phyloP scores from a whole-genome alignment of 78 protist genomes.

The Guillardia theta region DNA sequence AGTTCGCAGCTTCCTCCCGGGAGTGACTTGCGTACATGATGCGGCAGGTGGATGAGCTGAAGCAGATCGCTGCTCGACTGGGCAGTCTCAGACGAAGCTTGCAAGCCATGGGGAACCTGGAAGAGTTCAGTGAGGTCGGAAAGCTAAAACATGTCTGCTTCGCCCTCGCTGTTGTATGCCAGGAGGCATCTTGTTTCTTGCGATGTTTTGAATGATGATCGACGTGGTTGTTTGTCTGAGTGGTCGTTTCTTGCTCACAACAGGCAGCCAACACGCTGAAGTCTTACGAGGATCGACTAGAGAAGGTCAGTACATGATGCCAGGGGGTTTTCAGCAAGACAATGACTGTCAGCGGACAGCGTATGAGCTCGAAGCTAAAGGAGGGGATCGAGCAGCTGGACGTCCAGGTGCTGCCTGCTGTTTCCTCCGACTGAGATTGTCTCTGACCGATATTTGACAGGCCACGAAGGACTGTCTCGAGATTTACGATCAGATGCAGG shows the following conservation, averaged over 20 bases:
- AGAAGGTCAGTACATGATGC: too few relatives aligned
- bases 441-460: background rate
- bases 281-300: background rate
- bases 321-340: background rate
- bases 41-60: background rate
- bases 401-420: background rate
- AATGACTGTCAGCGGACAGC: background rate
- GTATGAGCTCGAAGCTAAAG: background rate
- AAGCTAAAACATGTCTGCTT: too few relatives aligned
- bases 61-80: background rate
- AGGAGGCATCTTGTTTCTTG: too few relatives aligned
- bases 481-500: slow-evolving; percentile 31
- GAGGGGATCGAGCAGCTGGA: background rate
- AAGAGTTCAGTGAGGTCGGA: background rate
- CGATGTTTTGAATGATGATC: too few relatives aligned
- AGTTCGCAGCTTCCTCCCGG: background rate
- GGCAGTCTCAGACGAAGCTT: background rate
- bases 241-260: too few relatives aligned
- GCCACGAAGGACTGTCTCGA: background rate
- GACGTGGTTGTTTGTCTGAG: too few relatives aligned
- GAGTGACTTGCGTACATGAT: too few relatives aligned
- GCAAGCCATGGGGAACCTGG: slow-evolving; percentile 2
- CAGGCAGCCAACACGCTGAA: background rate
- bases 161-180: too few relatives aligned
- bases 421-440: background rate